A percentile compares a stretch with the other conserved stretches of the same genome.
Conservation (phyloP, 1,139 yeast genomes). For the Sugiyamaella xylanicola region DNA sequence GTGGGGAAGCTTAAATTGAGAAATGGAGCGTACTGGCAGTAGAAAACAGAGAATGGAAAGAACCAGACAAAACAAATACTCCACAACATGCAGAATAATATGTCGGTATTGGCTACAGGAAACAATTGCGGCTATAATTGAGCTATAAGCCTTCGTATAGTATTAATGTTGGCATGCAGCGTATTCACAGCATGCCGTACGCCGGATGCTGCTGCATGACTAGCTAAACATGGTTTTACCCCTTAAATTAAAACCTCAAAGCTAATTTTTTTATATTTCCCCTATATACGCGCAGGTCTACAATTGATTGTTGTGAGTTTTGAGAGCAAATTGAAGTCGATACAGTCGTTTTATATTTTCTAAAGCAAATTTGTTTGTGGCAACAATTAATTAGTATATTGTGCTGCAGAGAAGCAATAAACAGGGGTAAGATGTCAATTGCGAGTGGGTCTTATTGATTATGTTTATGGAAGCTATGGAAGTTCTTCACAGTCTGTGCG, state of each 20-base stretch:
- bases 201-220: background rate
- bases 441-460: background rate
- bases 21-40: too few relatives aligned
- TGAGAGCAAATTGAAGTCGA: background rate
- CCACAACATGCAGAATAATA: background rate
- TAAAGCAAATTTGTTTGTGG: background rate
- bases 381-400: background rate
- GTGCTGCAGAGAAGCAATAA: background rate
- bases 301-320: background rate
- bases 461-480: background rate
- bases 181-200: background rate
- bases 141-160: background rate
- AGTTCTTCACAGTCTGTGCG: background rate
- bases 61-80: too few relatives aligned
- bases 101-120: background rate
- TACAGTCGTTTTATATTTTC: too few relatives aligned
- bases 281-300: background rate
- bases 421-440: background rate
- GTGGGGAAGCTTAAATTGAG: too few relatives aligned
- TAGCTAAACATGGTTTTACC: background rate
- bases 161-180: background rate
- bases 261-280: background rate
- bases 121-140: background rate
- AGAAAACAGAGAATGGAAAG: too few relatives aligned
- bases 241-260: slow-evolving; percentile 2